phyloP scores from a whole-genome alignment of 352 stramenopile genomes.

The Globisporangium echinulatum region DNA sequence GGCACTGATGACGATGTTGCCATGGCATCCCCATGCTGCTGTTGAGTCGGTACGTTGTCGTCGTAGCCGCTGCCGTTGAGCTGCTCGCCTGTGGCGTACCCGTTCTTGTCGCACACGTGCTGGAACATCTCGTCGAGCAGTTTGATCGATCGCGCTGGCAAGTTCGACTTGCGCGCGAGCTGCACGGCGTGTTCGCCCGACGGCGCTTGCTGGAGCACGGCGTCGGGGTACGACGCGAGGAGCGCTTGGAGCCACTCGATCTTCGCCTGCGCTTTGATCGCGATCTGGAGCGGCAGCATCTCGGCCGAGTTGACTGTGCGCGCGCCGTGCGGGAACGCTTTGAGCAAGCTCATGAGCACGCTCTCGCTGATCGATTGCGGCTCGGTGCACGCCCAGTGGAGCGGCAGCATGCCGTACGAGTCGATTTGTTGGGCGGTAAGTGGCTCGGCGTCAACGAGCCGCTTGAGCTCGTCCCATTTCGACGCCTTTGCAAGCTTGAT shows the following conservation, averaged over 20 bases:
- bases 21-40: not conserved
- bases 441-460: slow-evolving; percentile 69
- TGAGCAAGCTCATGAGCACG: slow-evolving; percentile 72
- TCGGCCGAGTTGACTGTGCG: slow-evolving; percentile 69
- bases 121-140: slow-evolving; percentile 86
- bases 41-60: not conserved
- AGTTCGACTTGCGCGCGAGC: slow-evolving; percentile 50
- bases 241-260: slow-evolving; percentile 85
- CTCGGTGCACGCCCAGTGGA: slow-evolving; percentile 86
- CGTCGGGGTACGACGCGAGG: slow-evolving; percentile 75
- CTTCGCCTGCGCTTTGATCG: slow-evolving; percentile 80
- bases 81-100: slow-evolving; percentile 24
- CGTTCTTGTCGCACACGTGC: slow-evolving; percentile 70
- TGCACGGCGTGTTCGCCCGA: slow-evolving; percentile 71
- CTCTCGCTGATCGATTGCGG: slow-evolving; percentile 64
- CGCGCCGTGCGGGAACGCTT: slow-evolving; percentile 67
- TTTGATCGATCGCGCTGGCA: slow-evolving; percentile 57
- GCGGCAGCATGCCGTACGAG: slow-evolving; percentile 83
- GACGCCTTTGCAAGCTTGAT: slow-evolving; percentile 82
- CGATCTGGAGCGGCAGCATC: slow-evolving; percentile 84
- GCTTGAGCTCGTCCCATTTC: slow-evolving; percentile 70
- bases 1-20: not conserved
- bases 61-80: slow-evolving; percentile 1
- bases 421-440: slow-evolving; percentile 65
- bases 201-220: slow-evolving; percentile 67